Conservation (phyloP, 139 green algal species). For the Ulvella scutata region DNA sequence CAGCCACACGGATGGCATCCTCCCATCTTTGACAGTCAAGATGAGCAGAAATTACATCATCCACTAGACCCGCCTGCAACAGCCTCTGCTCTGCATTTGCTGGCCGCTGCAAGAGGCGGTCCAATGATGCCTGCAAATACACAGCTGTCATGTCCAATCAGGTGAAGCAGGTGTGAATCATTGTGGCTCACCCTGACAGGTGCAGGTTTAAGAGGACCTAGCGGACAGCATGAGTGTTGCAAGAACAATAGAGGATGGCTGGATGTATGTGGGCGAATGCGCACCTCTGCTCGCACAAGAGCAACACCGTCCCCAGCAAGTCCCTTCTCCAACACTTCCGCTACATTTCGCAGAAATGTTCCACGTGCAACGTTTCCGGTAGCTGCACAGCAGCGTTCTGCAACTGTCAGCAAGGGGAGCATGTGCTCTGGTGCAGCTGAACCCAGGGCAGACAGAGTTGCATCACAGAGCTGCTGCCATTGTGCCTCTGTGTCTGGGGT, state of each 20-base stretch:
- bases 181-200: neutral
- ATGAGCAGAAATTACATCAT: constrained; percentile 44
- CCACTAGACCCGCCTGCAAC: constrained; percentile 43
- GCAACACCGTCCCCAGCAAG: neutral
- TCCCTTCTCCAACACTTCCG: neutral
- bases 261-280: no score
- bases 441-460: constrained; percentile 15
- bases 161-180: neutral
- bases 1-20: constrained; percentile 51
- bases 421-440: constrained; percentile 2
- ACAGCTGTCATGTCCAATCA: neutral
- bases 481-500: constrained; percentile 62
- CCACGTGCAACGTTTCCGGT: constrained; percentile 46
- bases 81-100: constrained; percentile 44
- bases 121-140: constrained; percentile 33
- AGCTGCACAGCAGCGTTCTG: constrained; percentile 57
- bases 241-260: no score
- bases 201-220: no score
- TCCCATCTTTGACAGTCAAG: constrained; percentile 31
- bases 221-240: no score
- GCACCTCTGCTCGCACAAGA: neutral
- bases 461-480: constrained; percentile 43
- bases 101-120: constrained; percentile 46
- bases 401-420: constrained; percentile 33
- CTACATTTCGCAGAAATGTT: constrained; percentile 45